A percentile compares a stretch with the other conserved stretches of the same genome.
Evolutionary conservation across 139 green algal genomes (phyloP).

Genomic region (Nannochloris sp.): DNA sequence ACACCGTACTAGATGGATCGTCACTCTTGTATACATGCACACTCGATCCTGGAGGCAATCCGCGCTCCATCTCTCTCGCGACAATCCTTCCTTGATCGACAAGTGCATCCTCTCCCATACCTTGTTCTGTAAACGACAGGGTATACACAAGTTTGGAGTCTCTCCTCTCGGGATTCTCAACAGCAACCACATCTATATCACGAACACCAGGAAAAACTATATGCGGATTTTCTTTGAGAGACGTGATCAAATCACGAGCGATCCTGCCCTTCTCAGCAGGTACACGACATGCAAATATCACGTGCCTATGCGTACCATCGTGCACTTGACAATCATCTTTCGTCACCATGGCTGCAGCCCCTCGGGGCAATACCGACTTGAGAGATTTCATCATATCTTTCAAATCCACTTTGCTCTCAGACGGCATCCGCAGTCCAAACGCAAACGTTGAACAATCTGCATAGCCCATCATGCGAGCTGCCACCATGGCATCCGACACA

Average conservation of each 20-base stretch:
- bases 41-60: not conserved
- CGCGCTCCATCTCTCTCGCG: not conserved
- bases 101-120: not conserved
- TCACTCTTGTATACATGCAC: too few species aligned
- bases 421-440: too few species aligned
- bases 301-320: not conserved
- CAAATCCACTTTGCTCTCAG: not conserved
- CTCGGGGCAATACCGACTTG: not conserved
- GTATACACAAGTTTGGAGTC: not conserved
- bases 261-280: not conserved
- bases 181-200: not conserved
- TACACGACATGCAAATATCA: not conserved
- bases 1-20: too few species aligned
- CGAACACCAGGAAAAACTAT: not conserved
- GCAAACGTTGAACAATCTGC: too few species aligned
- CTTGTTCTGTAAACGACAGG: not conserved
- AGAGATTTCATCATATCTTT: not conserved
- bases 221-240: not conserved
- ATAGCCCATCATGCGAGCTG: constrained; percentile 1
- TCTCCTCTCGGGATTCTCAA: not conserved
- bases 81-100: not conserved
- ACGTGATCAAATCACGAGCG: not conserved
- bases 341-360: not conserved
- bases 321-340: not conserved
- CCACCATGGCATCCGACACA: constrained; percentile 8